Evolutionary conservation across 1,284 basidiomycete species (phyloP).

Genomic region (Boletus austroedulis): DNA sequence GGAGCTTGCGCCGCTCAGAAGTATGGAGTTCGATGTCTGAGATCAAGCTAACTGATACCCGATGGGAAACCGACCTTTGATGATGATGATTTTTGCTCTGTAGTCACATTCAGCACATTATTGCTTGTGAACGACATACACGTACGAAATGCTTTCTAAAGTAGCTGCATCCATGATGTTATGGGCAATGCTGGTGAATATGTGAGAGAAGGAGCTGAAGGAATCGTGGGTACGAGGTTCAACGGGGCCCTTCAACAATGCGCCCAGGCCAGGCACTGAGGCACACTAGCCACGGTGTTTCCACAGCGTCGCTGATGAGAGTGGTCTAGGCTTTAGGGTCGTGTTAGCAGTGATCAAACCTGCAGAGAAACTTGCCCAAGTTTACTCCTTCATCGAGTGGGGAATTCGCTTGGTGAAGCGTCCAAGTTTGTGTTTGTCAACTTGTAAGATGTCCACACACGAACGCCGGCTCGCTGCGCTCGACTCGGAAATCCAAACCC

Average conservation of each 20-base stretch:
- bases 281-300: too few species aligned
- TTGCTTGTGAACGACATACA: not conserved
- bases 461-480: slow-evolving; percentile 62
- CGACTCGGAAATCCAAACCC: slow-evolving; percentile 62
- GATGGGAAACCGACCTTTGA: not conserved
- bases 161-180: not conserved
- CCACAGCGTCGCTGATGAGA: too few species aligned
- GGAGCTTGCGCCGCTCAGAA: not conserved
- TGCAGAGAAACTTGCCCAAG: too few species aligned
- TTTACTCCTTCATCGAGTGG: too few species aligned
- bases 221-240: too few species aligned
- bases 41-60: not conserved
- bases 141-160: not conserved
- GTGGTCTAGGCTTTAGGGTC: too few species aligned
- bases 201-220: too few species aligned
- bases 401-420: too few species aligned
- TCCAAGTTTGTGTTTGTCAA: too few species aligned
- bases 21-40: slow-evolving; percentile 3
- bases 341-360: too few species aligned
- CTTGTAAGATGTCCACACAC: slow-evolving; percentile 61
- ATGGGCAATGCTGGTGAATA: not conserved
- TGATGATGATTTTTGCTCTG: not conserved
- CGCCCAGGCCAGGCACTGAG: too few species aligned
- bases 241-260: too few species aligned
- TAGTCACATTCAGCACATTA: not conserved